These are phyloP conservation scores for Geotrichum cucujoidarum DNA, from an alignment of 1,139 yeast genomes.

Conservation along the genomic window DNA sequence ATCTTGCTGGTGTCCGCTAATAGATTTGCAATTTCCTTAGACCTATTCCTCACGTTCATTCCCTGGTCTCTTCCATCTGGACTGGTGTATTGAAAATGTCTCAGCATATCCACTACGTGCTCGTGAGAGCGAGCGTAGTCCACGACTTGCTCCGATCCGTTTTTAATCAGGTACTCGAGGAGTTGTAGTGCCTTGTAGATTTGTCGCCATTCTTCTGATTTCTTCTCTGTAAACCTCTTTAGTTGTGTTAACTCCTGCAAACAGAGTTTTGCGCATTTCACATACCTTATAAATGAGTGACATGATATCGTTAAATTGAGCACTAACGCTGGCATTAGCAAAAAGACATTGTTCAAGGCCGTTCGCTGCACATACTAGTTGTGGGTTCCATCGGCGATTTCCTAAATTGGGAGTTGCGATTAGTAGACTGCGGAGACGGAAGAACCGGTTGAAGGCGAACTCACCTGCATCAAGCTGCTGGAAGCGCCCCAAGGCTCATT, in stretches of 20 bases:
- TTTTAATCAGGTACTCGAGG: slow-evolving; percentile 81
- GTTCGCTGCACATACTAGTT: slow-evolving; percentile 52
- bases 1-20: slow-evolving; percentile 72
- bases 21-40: slow-evolving; percentile 66
- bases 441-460: too few relatives aligned
- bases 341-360: too few relatives aligned
- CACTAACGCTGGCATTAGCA: slow-evolving; percentile 22
- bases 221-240: slow-evolving; percentile 79
- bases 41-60: slow-evolving; percentile 84
- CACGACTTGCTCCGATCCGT: slow-evolving; percentile 90
- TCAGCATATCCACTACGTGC: slow-evolving; percentile 78
- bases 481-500: slow-evolving; percentile 99
- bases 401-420: slow-evolving; percentile 36
- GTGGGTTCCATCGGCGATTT: slow-evolving; percentile 91
- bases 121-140: slow-evolving; percentile 88
- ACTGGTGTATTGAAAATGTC: slow-evolving; percentile 89
- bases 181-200: slow-evolving; percentile 89
- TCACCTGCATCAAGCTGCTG: slow-evolving; percentile 67
- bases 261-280: background rate
- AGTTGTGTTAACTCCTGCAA: background rate
- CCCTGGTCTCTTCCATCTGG: slow-evolving; percentile 96
- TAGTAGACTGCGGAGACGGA: background rate
- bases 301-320: slow-evolving; percentile 45
- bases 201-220: slow-evolving; percentile 97
- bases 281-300: slow-evolving; percentile 41